Evolutionary conservation across 2,329 filamentous ascomycete genomes (phyloP), one percentile per base, ranked within the genome.

Genomic region (Gaeumannomyces sp.): DNA sequence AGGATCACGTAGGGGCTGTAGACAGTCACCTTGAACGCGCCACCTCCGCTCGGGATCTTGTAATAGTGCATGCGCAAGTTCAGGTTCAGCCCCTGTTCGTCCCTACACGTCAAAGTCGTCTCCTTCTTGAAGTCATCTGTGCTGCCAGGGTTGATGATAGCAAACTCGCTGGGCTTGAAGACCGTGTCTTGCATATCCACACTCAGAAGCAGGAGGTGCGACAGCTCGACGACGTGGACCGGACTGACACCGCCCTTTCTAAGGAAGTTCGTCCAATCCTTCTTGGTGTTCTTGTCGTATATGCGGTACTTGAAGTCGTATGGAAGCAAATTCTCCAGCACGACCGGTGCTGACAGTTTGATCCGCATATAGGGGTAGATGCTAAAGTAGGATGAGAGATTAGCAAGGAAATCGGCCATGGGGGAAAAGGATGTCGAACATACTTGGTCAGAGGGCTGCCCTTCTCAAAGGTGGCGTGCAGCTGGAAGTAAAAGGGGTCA

Each of bases 281-380:
- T 97, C 81, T 94, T 96, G 0, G 93, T 97, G 75, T 97, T 96
- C 79, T 96, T 97, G 80, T 99, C 95, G 73, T 98, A 99, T 64
- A 99, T 98, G 64, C 94, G 88, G 76, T 99, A 99, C 77, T 99
- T 98, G 86, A 99, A 99, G 76, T 99, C 95, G 73, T 95, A 98
- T 0, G 95, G 95, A 53, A 99, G 79, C 59, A 99, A 80, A 69
- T 99, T 99, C 75, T 99, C 94, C 5, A 99, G 84, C 62, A 97
- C 94, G 19, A 99, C 87, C 0, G 96, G 95, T 0, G 95, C 94
- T 29, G 92, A 96, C 3, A 99, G 84, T 69, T 93, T 91, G 69
- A 99, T 83, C 66, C 88, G 89, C 95, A 99, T 98, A 75, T 95
- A 95, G 0, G 95, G 95, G 73, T 99, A 99, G 67, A 89, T 85